Base-by-base conservation (phyloP, 495 filamentous ascomycete genomes). In the Neurospora sp. region DNA sequence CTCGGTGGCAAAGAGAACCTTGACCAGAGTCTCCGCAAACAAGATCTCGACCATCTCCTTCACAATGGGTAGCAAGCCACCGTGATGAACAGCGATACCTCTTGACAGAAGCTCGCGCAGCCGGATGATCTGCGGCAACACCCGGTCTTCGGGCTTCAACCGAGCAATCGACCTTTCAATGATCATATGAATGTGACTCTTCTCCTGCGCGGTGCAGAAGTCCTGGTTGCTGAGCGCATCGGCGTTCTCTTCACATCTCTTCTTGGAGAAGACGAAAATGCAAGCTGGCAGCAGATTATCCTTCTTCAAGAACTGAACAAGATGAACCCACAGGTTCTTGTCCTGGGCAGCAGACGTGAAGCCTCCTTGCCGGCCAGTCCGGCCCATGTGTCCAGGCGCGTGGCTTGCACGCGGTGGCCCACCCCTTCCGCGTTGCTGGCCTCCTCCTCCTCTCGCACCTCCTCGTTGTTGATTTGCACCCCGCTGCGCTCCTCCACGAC, bases 241-340 rank as follows among this genome's bases (percentile, higher is more conserved):
- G 11, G 96, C 96, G 79, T 98, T 99, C 78, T 97, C 92, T 79
- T 98, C 95, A 77, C 96, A 98, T 71, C 96, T 86, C 81, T 93
- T 97, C 85, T 98, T 99, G 38, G 95, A 98, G 82, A 99, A 99
- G 66, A 99, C 96, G 81, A 99, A 99, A 73, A 98, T 95, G 81
- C 95, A 97, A 53, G 90, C 93, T 0, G 96, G 96, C 12, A 99
- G 85, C 5, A 99, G 85, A 48, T 89, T 93, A 73, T 93, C 88
- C 78, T 97, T 96, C 76, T 89, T 92, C 70, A 98, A 86, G 83
- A 93, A 92, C 76, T 97, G 92, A 16, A 98, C 93, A 66, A 99
- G 85, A 74, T 96, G 92, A 53, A 99, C 96, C 96, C 96, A 99
- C n/a, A 96, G 86, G 72, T 93, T 98, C 80, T 91, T 92, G 82